A percentile compares a stretch with the other conserved stretches of the same genome.
Evolutionary conservation across 2,329 filamentous ascomycete genomes (phyloP).

Genomic region (Calonectria multiphialidica): DNA sequence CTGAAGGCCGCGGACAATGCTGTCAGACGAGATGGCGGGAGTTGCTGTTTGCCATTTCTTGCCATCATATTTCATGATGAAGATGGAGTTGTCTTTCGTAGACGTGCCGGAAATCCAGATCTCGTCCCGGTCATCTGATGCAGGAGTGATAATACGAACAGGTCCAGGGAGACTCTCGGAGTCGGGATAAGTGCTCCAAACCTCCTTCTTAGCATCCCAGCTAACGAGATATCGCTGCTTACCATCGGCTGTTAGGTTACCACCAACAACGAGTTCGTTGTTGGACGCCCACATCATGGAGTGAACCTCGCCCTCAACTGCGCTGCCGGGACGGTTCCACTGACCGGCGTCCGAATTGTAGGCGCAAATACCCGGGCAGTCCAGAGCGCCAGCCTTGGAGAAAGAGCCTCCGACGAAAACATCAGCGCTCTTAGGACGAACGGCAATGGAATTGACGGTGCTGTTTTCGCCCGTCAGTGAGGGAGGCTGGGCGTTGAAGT

Average conservation of each 20-base stretch:
- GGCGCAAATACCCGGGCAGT: slow-evolving; percentile 85
- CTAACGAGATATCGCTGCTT: slow-evolving; percentile 73
- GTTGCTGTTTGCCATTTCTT: slow-evolving; percentile 76
- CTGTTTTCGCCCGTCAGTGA: slow-evolving; percentile 77
- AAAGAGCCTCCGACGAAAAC: slow-evolving; percentile 92
- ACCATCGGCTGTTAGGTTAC: slow-evolving; percentile 77
- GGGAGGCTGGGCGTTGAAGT: slow-evolving; percentile 80
- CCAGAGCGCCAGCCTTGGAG: slow-evolving; percentile 82
- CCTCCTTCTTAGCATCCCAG: slow-evolving; percentile 76
- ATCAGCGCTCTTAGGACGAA: slow-evolving; percentile 76
- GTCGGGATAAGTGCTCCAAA: slow-evolving; percentile 74
- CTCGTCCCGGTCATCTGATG: slow-evolving; percentile 76
- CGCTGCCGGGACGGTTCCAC: slow-evolving; percentile 84
- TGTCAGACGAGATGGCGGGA: slow-evolving; percentile 72
- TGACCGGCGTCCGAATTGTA: slow-evolving; percentile 78
- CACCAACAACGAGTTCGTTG: slow-evolving; percentile 80
- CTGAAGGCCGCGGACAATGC: slow-evolving; percentile 83
- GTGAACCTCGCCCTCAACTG: slow-evolving; percentile 77
- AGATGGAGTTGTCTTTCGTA: slow-evolving; percentile 73
- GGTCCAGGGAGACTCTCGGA: slow-evolving; percentile 81
- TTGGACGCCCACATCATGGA: slow-evolving; percentile 82
- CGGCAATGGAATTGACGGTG: slow-evolving; percentile 81
- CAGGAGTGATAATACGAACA: slow-evolving; percentile 80
- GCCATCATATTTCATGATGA: slow-evolving; percentile 86
- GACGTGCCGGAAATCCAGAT: slow-evolving; percentile 86